Evolutionary conservation across 2,329 filamentous ascomycete genomes (phyloP).

Genomic region (Tolypocladium inflatum): DNA sequence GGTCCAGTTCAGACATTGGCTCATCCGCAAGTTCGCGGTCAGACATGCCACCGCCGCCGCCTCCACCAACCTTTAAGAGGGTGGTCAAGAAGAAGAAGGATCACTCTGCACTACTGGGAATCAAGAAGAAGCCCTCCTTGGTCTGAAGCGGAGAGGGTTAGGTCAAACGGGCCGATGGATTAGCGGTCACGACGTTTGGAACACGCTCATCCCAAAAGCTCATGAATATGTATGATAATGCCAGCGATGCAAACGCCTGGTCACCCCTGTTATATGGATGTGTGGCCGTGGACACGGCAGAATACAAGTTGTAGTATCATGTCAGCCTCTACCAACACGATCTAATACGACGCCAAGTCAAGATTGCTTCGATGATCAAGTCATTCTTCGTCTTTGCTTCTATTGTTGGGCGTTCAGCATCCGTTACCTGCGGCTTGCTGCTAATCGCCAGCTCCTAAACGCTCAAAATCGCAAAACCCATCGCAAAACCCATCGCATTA

Average conservation of each 20-base stretch:
- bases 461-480: background rate
- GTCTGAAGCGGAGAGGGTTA: constrained; percentile 24
- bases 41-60: constrained; percentile 14
- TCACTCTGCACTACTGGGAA: constrained; percentile 62
- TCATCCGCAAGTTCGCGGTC: background rate
- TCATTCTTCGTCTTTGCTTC: background rate
- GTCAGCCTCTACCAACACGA: background rate
- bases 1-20: background rate
- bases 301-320: background rate
- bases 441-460: background rate
- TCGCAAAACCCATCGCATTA: background rate
- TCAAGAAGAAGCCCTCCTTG: constrained; percentile 71
- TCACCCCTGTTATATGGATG: background rate
- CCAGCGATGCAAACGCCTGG: background rate
- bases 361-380: background rate
- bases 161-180: background rate
- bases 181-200: background rate
- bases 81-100: constrained; percentile 84
- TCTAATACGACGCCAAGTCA: background rate
- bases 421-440: background rate
- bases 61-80: constrained; percentile 58
- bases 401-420: background rate
- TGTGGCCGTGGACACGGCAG: background rate
- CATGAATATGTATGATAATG: background rate
- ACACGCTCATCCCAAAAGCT: background rate